Base-by-base conservation (phyloP, 441 rosid genomes). In the Daphne laureola region DNA sequence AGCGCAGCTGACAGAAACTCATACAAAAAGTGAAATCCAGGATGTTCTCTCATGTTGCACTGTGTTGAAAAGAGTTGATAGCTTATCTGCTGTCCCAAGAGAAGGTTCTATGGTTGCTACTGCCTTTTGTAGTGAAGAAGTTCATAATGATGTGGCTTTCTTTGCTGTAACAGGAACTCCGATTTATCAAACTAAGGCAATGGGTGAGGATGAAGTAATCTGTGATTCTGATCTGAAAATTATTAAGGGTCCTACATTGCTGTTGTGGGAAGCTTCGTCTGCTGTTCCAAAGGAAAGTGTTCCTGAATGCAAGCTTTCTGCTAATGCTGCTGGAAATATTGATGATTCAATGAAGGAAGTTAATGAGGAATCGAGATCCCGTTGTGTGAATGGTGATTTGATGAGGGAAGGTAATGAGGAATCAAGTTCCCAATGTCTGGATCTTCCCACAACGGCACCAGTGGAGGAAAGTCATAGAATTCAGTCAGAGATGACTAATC, bases 401-500 rank as follows among this genome's bases (percentile, higher is more conserved):
- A 23, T 57, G 53, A 67, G 66, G 51, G 64, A 48, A 5, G 51
- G 50, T 53, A 51, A 68, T 2, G 74, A 65, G 44, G 72, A 62
- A 54, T 67, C 57, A 40, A 60, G 60, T 67, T 61, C 69, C 23
- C 41, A 55, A 59, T 51, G 26, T 46, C 43, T 16, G 61, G 38
- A 53, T 49, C 68, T 57, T 50, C 54, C 47, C 15, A 41, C 42
- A 53, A 61, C 70, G 54, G 53, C 26, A 26, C 49, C 68, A 8
- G 60, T 68, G 50, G 43, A 58, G 55, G 72, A 53, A 38, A 63
- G 65, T 63, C 67, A 64, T 36, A 49, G 50, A 67, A 52, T 56
- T 60, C 65, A 64, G 61, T 71, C 70, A 55, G 75, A 70, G 49
- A 60, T 58, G 47, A 43, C 64, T 64, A 49, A 46, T 49, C 61